A percentile compares a stretch with the other conserved stretches of the same genome.
Conservation (phyloP, 805 yeast species). For the Cyberlindnera mississippiensis region DNA sequence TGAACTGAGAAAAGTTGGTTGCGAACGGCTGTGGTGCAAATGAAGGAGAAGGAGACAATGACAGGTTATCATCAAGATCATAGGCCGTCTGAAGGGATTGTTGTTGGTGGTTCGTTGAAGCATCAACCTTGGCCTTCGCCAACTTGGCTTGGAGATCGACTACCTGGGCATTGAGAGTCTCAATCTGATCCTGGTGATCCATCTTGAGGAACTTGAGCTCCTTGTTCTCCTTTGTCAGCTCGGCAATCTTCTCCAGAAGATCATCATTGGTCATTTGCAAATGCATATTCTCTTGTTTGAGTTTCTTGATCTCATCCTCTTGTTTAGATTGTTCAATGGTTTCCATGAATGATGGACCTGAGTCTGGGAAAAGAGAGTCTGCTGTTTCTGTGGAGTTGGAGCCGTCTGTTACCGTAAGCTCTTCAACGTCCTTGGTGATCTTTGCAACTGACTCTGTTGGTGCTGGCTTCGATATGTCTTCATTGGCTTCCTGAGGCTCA, state of each 20-base stretch:
- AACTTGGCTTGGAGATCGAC: conserved; percentile 25
- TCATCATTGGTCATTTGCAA: conserved; percentile 7
- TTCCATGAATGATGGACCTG: conserved; percentile 28
- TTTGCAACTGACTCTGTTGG: background rate
- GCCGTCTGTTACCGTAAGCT: conserved; percentile 1
- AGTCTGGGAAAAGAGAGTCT: conserved; percentile 16
- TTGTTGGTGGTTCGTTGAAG: conserved; percentile 11
- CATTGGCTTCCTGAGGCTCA: background rate
- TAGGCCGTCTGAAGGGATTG: conserved; percentile 14
- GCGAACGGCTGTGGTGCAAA: conserved; percentile 14
- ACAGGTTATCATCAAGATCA: conserved; percentile 19
- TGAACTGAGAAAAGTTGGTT: conserved; percentile 17
- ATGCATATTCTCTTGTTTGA: conserved; percentile 33
- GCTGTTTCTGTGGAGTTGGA: conserved; percentile 7
- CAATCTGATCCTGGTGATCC: conserved; percentile 33
- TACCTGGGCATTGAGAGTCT: conserved; percentile 28
- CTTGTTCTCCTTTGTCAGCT: conserved; percentile 37
- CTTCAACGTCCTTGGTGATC: background rate
- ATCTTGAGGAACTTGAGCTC: conserved; percentile 33
- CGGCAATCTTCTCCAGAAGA: conserved; percentile 29
- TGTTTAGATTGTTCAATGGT: conserved; percentile 17
- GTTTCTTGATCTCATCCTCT: conserved; percentile 24
- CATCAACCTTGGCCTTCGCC: conserved; percentile 25
- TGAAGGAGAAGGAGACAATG: conserved; percentile 24
- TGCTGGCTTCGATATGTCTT: conserved; percentile 1